Conservation (phyloP, 164 flowering plant genomes). For the Aristolochia fimbriata region DNA sequence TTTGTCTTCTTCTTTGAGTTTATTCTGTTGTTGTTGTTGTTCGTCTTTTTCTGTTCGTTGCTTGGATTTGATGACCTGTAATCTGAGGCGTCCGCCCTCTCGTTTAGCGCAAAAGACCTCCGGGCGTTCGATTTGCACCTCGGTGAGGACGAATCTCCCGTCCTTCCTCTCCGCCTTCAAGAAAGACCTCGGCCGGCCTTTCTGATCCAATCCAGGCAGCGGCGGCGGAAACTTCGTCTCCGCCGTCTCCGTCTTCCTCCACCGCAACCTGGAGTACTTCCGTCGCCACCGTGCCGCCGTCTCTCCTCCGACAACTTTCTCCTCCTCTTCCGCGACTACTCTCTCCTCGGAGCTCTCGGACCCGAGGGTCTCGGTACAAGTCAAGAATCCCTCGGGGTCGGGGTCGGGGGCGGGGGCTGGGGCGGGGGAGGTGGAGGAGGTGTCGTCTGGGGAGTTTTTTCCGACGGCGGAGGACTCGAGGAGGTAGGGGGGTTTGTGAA, state of each 20-base stretch:
- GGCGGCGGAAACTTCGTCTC: conserved; percentile 43
- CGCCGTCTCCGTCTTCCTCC: background rate
- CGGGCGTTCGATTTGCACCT: conserved; percentile 30
- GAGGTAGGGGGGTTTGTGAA: background rate
- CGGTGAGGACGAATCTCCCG: conserved; percentile 40
- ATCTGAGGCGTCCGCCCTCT: conserved; percentile 41
- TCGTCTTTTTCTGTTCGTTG: too few relatives aligned
- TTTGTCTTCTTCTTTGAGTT: too few relatives aligned
- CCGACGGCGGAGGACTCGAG: background rate
- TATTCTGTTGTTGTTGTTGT: too few relatives aligned
- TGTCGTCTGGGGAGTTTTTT: background rate
- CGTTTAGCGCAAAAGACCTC: conserved; percentile 38
- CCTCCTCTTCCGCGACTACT: background rate
- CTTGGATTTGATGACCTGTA: conserved; percentile 11
- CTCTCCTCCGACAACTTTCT: background rate
- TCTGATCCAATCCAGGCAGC: conserved; percentile 27
- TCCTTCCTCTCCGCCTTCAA: conserved; percentile 39
- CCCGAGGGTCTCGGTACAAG: conserved; percentile 62
- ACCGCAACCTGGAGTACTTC: conserved; percentile 9
- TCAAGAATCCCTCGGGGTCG: conserved; percentile 27
- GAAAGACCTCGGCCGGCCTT: conserved; percentile 32
- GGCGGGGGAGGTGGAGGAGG: too few relatives aligned
- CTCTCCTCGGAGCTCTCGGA: conserved; percentile 47
- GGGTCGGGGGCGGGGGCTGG: background rate
- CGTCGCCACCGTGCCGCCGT: conserved; percentile 3